A percentile compares a stretch with the other conserved stretches of the same genome.
Evolutionary conservation across 2,329 filamentous ascomycete genomes (phyloP).

Genomic region (Apiospora phragmitis): DNA sequence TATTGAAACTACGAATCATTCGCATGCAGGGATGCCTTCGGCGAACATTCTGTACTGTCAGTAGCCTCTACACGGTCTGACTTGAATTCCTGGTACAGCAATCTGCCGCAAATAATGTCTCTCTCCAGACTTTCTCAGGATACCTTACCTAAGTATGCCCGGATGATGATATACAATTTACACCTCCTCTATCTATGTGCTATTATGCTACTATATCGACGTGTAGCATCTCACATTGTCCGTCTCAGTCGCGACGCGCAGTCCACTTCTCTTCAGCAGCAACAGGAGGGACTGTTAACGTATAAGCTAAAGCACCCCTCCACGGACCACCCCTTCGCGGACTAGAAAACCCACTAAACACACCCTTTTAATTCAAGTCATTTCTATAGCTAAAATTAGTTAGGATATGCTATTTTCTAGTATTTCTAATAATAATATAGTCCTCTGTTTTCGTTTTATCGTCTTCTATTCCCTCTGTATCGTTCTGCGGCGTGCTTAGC

Average conservation of each 20-base stretch:
- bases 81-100: neutral
- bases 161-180: neutral
- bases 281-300: neutral
- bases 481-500: too few species aligned
- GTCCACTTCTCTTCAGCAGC: neutral
- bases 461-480: too few species aligned
- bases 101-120: neutral
- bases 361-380: too few species aligned
- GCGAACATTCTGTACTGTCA: neutral
- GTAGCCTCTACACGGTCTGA: neutral
- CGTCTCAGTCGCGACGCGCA: neutral
- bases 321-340: too few species aligned
- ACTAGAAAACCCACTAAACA: too few species aligned
- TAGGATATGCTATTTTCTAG: too few species aligned
- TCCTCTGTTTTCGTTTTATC: too few species aligned
- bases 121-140: neutral
- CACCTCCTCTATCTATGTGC: neutral
- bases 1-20: neutral
- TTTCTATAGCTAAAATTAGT: too few species aligned
- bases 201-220: neutral
- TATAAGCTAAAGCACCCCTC: too few species aligned
- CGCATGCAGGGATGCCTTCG: neutral
- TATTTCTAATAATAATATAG: too few species aligned
- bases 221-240: neutral
- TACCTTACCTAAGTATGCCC: neutral